Base-by-base conservation (phyloP, 2,329 filamentous ascomycete genomes). In the Diaporthe eres region DNA sequence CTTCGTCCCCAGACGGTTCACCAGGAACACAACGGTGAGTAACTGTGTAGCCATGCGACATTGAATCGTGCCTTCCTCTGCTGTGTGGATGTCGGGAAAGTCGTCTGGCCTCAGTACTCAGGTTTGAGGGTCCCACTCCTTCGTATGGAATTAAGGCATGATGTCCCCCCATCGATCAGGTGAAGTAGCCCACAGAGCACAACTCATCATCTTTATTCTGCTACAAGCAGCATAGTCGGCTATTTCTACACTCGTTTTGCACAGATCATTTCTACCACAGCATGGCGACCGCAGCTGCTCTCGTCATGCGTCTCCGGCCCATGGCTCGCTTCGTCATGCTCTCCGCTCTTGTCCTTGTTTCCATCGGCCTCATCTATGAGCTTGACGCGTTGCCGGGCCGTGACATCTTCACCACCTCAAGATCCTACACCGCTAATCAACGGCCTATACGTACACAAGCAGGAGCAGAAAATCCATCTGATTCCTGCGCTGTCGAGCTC, bases 351-450 rank as follows among this genome's bases (percentile, higher is more conserved):
- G 13, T 44, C 4, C 51, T 57, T 22, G 19, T 55, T 19, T 58
- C 28, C 19, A 19, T 71, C 12, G 31, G 39, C 51, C 28, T 47
- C 34, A n/a, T 72, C n/a, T 57, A 44, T 57, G n/a, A 71, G 47
- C 67, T 71, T 8, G 67, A 53, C 49, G n/a, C 42, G 49, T 22
- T 72, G 25, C 70, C 53, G 12, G 55, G 39, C 53, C 53, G 6
- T 34, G 31, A 49, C 12, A 15, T 47, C 37, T 31, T 60, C 51
- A 19, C 17, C 10, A 34, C 3, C 53, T 37, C 68, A 44, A 31
- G n/a, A 22, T n/a, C 4, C 37, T 58, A 44, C 28, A 39, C 6
- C 39, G 9, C n/a, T n/a, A 22, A 44, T 34, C 51, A 7, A 22
- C 55, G 22, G 13, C 34, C 68, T 57, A 2, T 49, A 31, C 42